Conservation (phyloP, 129 eudicot species). For the Flaveria trinervia region DNA sequence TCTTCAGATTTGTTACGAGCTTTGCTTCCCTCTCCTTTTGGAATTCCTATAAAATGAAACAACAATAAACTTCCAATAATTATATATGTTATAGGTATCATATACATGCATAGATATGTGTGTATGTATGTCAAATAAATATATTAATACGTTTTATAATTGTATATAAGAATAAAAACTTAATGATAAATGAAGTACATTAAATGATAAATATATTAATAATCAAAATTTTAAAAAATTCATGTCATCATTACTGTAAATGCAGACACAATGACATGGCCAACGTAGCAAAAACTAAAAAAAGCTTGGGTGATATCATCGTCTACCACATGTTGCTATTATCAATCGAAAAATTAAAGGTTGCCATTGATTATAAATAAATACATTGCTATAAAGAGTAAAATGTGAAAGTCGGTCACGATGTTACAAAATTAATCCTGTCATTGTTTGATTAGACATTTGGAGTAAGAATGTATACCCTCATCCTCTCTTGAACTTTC, state of each 20-base stretch:
- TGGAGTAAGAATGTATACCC: slow-evolving; percentile 42
- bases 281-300: not conserved
- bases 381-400: not conserved
- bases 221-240: not conserved
- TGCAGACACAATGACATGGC: not conserved
- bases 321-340: slow-evolving; percentile 1
- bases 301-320: not conserved
- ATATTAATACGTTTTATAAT: not conserved
- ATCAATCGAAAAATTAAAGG: not conserved
- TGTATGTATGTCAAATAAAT: not conserved
- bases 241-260: not conserved
- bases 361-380: not conserved
- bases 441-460: not conserved
- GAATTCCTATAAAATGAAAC: slow-evolving; percentile 39
- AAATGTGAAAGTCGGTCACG: not conserved
- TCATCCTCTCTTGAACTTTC: slow-evolving; percentile 76
- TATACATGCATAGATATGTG: not conserved
- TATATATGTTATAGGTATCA: not conserved
- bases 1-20: slow-evolving; percentile 58
- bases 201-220: not conserved
- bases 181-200: not conserved
- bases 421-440: not conserved
- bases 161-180: not conserved
- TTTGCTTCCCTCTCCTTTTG: slow-evolving; percentile 87
- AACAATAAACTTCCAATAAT: not conserved